Evolutionary conservation across 805 yeast species (phyloP).

Genomic region (Yamadazyma insecticola): DNA sequence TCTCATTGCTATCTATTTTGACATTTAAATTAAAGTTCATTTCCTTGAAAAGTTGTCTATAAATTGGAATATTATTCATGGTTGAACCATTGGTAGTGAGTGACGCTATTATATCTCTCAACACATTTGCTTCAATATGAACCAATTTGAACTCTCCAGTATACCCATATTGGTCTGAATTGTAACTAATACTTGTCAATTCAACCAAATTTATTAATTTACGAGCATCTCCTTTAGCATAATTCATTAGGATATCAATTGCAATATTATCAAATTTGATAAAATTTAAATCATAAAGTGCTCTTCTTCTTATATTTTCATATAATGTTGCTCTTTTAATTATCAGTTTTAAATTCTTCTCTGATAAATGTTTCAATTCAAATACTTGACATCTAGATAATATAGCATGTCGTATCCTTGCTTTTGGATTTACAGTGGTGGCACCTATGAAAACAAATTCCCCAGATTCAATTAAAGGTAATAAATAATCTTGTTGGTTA

Average conservation of each 20-base stretch:
- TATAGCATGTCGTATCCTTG: constrained; percentile 75
- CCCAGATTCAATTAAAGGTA: constrained; percentile 84
- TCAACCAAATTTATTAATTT: constrained; percentile 30
- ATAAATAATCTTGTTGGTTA: constrained; percentile 80
- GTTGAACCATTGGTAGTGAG: no score
- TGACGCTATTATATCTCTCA: no score
- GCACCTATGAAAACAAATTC: constrained; percentile 84
- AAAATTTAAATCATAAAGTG: constrained; percentile 4
- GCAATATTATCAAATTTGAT: constrained; percentile 14
- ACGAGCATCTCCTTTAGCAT: constrained; percentile 30
- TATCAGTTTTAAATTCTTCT: constrained; percentile 48
- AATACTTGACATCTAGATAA: constrained; percentile 81
- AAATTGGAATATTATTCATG: no score
- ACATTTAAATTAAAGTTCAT: no score
- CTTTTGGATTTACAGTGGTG: constrained; percentile 91
- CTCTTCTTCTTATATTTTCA: constrained; percentile 24
- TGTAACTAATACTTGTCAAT: constrained; percentile 17
- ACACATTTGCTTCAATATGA: no score
- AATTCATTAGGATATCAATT: constrained; percentile 12
- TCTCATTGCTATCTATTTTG: no score
- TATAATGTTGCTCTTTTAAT: constrained; percentile 51
- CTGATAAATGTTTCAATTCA: constrained; percentile 51
- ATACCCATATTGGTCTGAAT: background rate
- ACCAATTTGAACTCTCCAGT: no score
- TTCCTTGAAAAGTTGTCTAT: no score